These are phyloP conservation scores for Debaryomyces hansenii DNA, from an alignment of 805 yeast species.

Conservation along the genomic window DNA sequence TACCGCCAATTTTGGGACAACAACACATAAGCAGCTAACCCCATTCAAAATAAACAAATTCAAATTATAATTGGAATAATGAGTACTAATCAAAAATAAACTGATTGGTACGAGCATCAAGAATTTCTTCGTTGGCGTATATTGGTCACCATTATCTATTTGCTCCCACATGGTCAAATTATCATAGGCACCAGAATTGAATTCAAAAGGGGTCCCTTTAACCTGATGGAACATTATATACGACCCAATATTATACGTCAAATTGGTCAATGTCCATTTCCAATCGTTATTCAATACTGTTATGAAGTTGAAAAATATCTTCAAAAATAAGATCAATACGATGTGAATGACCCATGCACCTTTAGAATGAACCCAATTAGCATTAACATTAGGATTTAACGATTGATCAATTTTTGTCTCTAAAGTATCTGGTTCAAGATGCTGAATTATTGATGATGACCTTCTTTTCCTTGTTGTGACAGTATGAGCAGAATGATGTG, in stretches of 20 bases:
- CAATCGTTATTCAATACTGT: slow-evolving; percentile 81
- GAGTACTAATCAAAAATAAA: slow-evolving; percentile 82
- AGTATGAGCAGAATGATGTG: slow-evolving; percentile 24
- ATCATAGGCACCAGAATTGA: slow-evolving; percentile 95
- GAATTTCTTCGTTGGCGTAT: slow-evolving; percentile 94
- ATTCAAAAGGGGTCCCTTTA: slow-evolving; percentile 96
- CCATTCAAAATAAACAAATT: slow-evolving; percentile 77
- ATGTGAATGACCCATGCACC: slow-evolving; percentile 97
- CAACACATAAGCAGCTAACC: slow-evolving; percentile 79
- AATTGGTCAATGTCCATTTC: slow-evolving; percentile 92
- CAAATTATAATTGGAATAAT: slow-evolving; percentile 83
- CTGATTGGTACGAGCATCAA: slow-evolving; percentile 90
- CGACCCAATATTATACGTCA: slow-evolving; percentile 86
- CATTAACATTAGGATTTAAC: slow-evolving; percentile 85
- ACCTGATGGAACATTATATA: slow-evolving; percentile 94
- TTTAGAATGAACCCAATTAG: slow-evolving; percentile 92
- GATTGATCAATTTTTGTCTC: slow-evolving; percentile 93
- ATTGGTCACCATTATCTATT: slow-evolving; percentile 91
- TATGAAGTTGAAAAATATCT: slow-evolving; percentile 73
- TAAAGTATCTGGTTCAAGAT: slow-evolving; percentile 87
- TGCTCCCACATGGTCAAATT: slow-evolving; percentile 99
- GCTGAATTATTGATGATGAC: slow-evolving; percentile 85
- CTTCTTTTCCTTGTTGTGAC: slow-evolving; percentile 53
- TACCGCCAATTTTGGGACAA: slow-evolving; percentile 86
- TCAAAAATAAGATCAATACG: slow-evolving; percentile 73